Percentiles rank a stretch among this genome's conserved stretches.
Conservation (phyloP, 225 moss, liverwort and hornwort species). For the Pleurozium schreberi region DNA sequence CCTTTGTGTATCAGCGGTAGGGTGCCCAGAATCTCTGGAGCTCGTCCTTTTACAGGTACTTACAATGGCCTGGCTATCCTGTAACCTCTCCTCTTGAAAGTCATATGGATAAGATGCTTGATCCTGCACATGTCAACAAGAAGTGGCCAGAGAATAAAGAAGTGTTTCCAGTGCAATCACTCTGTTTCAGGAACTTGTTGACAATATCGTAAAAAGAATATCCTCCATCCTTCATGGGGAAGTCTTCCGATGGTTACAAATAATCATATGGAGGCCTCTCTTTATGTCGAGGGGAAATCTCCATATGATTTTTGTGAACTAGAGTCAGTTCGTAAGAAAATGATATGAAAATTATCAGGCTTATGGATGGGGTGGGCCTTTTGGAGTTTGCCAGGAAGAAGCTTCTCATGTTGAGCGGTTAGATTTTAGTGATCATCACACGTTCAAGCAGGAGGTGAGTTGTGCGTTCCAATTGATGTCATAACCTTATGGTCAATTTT, state of each 20-base stretch:
- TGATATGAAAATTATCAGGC: background rate
- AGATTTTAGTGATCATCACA: conserved; percentile 80
- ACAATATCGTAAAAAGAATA: background rate
- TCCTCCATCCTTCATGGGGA: background rate
- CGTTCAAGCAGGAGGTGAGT: conserved; percentile 51
- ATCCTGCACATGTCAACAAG: background rate
- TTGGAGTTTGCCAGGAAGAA: conserved; percentile 38
- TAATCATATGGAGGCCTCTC: background rate
- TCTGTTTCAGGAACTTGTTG: background rate
- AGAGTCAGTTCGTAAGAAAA: background rate
- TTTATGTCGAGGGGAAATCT: background rate
- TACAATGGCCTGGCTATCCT: background rate
- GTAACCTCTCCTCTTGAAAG: background rate
- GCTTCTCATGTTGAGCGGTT: conserved; percentile 60
- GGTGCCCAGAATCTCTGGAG: conserved; percentile 76
- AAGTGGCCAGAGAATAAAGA: background rate
- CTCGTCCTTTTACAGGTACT: conserved; percentile 60
- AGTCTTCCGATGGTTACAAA: no score
- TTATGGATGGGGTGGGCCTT: background rate
- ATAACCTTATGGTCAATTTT: background rate
- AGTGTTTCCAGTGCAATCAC: background rate
- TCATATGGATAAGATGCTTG: background rate
- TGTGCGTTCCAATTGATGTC: background rate
- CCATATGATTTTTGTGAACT: background rate
- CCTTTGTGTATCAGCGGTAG: conserved; percentile 77